Percentiles rank a stretch among this genome's conserved stretches.
Evolutionary conservation across 1,139 yeast genomes (phyloP).

Genomic region (Yamadazyma sp.): DNA sequence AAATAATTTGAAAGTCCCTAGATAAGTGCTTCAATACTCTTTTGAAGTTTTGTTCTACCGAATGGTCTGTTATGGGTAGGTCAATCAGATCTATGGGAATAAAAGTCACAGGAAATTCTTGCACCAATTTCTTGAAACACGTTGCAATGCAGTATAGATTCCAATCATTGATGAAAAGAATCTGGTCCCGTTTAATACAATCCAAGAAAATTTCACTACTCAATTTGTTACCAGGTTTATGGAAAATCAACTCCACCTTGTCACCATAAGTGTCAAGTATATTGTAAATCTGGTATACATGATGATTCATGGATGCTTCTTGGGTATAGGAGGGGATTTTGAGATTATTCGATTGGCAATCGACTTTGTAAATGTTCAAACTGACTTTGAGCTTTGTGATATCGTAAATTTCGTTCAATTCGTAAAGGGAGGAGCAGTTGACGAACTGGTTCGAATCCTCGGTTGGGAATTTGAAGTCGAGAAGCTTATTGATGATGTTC

Average conservation of each 20-base stretch:
- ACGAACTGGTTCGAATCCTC: constrained; percentile 25
- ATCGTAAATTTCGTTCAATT: constrained; percentile 65
- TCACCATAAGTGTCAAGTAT: constrained; percentile 36
- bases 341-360: constrained; percentile 28
- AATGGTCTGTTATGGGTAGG: constrained; percentile 50
- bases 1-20: constrained; percentile 11
- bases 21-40: constrained; percentile 8
- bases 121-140: constrained; percentile 48
- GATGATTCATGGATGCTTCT: constrained; percentile 25
- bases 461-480: constrained; percentile 9
- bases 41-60: constrained; percentile 32
- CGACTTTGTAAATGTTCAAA: constrained; percentile 61
- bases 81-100: constrained; percentile 42
- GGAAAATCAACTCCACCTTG: constrained; percentile 49
- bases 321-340: constrained; percentile 1
- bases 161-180: constrained; percentile 62
- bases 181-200: constrained; percentile 55
- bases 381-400: constrained; percentile 77
- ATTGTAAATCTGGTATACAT: constrained; percentile 50
- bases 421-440: constrained; percentile 55
- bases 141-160: constrained; percentile 60
- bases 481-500: constrained; percentile 26
- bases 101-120: constrained; percentile 44
- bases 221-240: constrained; percentile 57
- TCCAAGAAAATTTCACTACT: constrained; percentile 51